Conservation (phyloP, 2,329 filamentous ascomycete species). For the Arthroderma sp. region DNA sequence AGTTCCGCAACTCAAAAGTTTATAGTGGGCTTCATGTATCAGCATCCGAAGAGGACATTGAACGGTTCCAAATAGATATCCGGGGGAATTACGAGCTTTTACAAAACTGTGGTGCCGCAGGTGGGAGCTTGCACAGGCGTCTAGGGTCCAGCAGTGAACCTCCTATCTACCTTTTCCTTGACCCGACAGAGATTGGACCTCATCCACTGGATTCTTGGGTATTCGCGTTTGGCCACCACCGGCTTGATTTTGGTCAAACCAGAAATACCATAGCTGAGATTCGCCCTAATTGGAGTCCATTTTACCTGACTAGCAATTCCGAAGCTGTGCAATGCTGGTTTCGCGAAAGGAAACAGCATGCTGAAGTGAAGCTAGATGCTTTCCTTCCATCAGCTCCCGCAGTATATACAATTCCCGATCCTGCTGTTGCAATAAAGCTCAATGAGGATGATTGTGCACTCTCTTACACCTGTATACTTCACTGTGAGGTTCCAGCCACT, state of each 20-base stretch:
- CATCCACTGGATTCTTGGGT: conserved; percentile 41
- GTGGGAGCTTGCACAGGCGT: conserved; percentile 40
- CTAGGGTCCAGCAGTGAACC: conserved; percentile 6
- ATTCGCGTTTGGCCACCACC: conserved; percentile 38
- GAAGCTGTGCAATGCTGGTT: conserved; percentile 18
- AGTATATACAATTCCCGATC: conserved; percentile 13
- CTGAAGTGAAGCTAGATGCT: conserved; percentile 12
- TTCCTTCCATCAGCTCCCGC: conserved; percentile 13
- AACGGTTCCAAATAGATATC: conserved; percentile 26
- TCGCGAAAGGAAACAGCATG: conserved; percentile 17
- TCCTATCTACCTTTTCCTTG: conserved; percentile 44
- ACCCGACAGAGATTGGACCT: conserved; percentile 38
- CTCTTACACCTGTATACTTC: conserved; percentile 20
- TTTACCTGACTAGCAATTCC: conserved; percentile 9
- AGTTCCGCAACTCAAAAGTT: conserved; percentile 30
- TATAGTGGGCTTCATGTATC: conserved; percentile 32
- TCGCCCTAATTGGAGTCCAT: conserved; percentile 33
- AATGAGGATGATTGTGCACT: conserved; percentile 17
- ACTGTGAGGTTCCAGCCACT: conserved; percentile 14
- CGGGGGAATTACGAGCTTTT: conserved; percentile 39
- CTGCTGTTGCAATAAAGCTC: conserved; percentile 9
- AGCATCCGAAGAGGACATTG: conserved; percentile 17
- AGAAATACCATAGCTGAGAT: conserved; percentile 36
- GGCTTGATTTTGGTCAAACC: conserved; percentile 33
- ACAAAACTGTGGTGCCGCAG: conserved; percentile 45